Evolutionary conservation across 805 yeast genomes (phyloP).

Genomic region (Kluyveromyces lactis): DNA sequence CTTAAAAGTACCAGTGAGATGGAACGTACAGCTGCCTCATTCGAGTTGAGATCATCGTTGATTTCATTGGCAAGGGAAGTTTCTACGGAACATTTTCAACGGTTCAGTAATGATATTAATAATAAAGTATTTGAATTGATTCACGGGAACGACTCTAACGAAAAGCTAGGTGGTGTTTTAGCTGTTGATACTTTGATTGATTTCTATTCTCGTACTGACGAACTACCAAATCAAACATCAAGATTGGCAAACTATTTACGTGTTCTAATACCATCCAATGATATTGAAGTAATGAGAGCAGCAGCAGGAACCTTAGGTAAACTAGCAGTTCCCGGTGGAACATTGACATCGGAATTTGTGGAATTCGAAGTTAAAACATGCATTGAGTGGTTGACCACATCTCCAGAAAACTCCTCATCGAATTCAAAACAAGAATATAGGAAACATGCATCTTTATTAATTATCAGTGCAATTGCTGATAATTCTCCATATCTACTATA

Average conservation of each 20-base stretch:
- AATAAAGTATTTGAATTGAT: constrained; percentile 79
- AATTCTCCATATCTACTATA: constrained; percentile 81
- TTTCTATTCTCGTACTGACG: constrained; percentile 75
- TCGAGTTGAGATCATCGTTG: constrained; percentile 61
- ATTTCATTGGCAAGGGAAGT: constrained; percentile 70
- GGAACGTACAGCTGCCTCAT: constrained; percentile 46
- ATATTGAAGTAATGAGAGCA: constrained; percentile 72
- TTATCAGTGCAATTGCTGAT: constrained; percentile 73
- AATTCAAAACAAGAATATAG: constrained; percentile 72
- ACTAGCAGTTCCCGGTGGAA: constrained; percentile 82
- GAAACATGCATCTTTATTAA: constrained; percentile 84
- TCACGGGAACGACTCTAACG: constrained; percentile 61
- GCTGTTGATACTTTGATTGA: constrained; percentile 86
- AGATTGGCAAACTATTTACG: constrained; percentile 85
- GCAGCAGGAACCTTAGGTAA: constrained; percentile 87
- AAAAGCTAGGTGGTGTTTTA: constrained; percentile 81
- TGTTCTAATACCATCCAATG: constrained; percentile 71
- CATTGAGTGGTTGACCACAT: constrained; percentile 80
- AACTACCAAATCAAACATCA: constrained; percentile 79
- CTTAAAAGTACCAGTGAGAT: constrained; percentile 29
- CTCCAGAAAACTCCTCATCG: constrained; percentile 28
- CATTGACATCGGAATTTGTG: constrained; percentile 84
- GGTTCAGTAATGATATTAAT: constrained; percentile 79
- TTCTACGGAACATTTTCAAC: constrained; percentile 70
- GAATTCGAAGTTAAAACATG: constrained; percentile 86